Evolutionary conservation across 768 basidiomycete species (phyloP), one percentile per base, ranked within the genome.

Genomic region (Lactarius evosmus): DNA sequence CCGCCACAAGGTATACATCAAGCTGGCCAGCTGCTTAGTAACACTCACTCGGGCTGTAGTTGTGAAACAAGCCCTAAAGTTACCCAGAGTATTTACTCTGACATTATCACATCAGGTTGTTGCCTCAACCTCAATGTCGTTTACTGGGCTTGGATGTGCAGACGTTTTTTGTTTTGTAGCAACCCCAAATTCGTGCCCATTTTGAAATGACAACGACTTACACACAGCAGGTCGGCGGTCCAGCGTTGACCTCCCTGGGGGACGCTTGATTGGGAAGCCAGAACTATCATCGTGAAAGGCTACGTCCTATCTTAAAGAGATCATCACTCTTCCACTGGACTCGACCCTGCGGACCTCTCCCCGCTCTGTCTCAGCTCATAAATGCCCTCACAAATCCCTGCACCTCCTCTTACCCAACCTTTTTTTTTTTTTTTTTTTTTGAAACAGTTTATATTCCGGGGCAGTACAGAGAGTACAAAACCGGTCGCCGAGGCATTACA

Each of bases 311-410:
- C 80, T 95, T 40, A 74, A 79, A 30, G 82, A 84, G 40, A 78
- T 95, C 51, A 83, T 86, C 5, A 80, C 82, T 9, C 82, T 90
- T 49, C 78, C 87, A 0, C 82, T 98, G 29, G 73, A 80, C 30
- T 82, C 85, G 36, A 81, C 97, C 95, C 95, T 0, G 78, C 84
- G 2, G 72, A 82, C 41, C 87, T 98, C 58, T 85, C 90, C 56
- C 92, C 1, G 93, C 95, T 62, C 83, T 91, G 0, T 87, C 92
- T 56, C 89, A 93, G 64, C 82, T 97, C 58, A 93, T 93, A 7
- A 88, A 92, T 50, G 95, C 93, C 60, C 80, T 97, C 66, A 95
- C 91, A 11, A 89, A 90, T 46, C 82, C 97, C 16, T 95, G 94
- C 60, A 89, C 93, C 65, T 87, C 92, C 4, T 94, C 94, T 27